phyloP scores from a whole-genome alignment of 768 basidiomycete genomes.

The Termitomyces sp. region DNA sequence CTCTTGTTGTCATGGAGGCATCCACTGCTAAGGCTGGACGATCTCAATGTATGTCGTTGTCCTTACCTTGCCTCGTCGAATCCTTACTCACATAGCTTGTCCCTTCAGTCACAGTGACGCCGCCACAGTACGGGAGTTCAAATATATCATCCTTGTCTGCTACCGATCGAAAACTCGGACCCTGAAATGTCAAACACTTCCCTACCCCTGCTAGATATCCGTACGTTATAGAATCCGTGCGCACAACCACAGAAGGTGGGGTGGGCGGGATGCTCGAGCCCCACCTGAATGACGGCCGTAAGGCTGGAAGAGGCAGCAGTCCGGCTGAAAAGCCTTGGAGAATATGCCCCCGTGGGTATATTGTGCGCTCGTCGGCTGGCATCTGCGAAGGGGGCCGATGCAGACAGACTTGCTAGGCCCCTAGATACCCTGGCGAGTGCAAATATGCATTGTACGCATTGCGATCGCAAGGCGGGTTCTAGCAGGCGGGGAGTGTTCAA shows the following conservation, averaged over 20 bases:
- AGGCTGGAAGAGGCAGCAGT: constrained; percentile 4
- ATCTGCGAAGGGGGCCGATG: constrained; percentile 3
- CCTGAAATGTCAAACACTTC: not conserved
- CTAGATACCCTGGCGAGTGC: constrained; percentile 6
- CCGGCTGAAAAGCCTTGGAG: not conserved
- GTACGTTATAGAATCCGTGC: constrained; percentile 1
- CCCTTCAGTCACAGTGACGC: not conserved
- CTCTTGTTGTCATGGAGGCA: not conserved
- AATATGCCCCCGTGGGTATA: not conserved
- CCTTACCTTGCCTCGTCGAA: not conserved
- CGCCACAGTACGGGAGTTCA: not conserved
- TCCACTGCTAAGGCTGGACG: not conserved
- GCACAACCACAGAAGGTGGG: constrained; percentile 6
- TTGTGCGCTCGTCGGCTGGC: constrained; percentile 1
- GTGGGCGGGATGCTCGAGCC: constrained; percentile 1
- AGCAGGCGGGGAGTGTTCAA: not conserved
- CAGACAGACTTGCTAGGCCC: not conserved
- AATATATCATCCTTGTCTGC: no score
- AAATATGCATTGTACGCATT: not conserved
- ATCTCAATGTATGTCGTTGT: not conserved
- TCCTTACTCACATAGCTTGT: not conserved
- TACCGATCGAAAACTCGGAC: not conserved
- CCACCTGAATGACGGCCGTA: constrained; percentile 3
- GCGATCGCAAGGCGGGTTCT: constrained; percentile 1
- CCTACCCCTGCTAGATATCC: not conserved